These are phyloP conservation scores for Acacia crassicarpa DNA, from an alignment of 306 rosid genomes.

Conservation along the genomic window DNA sequence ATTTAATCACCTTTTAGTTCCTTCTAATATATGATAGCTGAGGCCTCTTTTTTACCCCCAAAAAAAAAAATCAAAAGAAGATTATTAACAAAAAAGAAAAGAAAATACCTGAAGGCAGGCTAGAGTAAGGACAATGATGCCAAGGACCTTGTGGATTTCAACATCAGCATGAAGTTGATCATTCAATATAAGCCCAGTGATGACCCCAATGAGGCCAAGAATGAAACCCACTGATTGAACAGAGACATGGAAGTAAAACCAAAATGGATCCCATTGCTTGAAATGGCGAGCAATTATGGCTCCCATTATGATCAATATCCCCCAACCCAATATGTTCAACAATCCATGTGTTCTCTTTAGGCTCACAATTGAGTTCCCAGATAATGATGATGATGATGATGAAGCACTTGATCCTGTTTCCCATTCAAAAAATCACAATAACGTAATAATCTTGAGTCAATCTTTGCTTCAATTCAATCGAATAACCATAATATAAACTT, in stretches of 20 bases:
- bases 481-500: background rate
- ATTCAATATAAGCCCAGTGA: constrained; percentile 49
- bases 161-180: constrained; percentile 44
- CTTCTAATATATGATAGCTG: too few species aligned
- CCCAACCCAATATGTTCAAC: constrained; percentile 76
- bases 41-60: too few species aligned
- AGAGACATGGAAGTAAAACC: constrained; percentile 64
- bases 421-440: background rate
- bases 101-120: constrained; percentile 68
- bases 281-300: constrained; percentile 65
- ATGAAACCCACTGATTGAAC: constrained; percentile 59
- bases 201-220: constrained; percentile 57
- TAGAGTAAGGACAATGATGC: constrained; percentile 61
- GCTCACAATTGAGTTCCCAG: constrained; percentile 21
- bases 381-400: constrained; percentile 2
- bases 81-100: background rate
- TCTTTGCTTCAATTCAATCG: background rate
- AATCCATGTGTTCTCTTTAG: constrained; percentile 69
- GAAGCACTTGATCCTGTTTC: constrained; percentile 48
- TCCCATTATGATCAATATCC: constrained; percentile 66
- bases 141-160: constrained; percentile 56
- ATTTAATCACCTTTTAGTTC: too few species aligned
- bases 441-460: background rate
- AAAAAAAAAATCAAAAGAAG: background rate
- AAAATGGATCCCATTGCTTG: constrained; percentile 54